phyloP scores from a whole-genome alignment of 192 early-diverging fungal species.

The Jimgerdemannia flammicorona region DNA sequence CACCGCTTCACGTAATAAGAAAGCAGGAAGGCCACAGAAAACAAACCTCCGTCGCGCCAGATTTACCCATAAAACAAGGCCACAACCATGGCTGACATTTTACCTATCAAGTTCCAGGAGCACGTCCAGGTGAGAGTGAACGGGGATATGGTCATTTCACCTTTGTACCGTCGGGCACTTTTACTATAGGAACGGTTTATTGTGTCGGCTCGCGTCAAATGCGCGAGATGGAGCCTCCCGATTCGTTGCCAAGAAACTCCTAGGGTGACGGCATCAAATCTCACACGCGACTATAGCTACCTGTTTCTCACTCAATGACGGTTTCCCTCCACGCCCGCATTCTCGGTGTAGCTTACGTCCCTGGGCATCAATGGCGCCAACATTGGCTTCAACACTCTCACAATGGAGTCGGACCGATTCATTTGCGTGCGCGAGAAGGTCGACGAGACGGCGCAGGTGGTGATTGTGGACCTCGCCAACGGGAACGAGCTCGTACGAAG shows the following conservation, averaged over 20 bases:
- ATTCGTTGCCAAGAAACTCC: background rate
- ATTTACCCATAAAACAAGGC: background rate
- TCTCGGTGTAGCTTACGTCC: slow-evolving; percentile 68
- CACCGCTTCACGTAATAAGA: background rate
- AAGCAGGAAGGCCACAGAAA: background rate
- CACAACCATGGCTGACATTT: slow-evolving; percentile 62
- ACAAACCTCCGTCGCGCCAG: background rate
- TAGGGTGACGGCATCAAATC: background rate
- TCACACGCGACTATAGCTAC: background rate
- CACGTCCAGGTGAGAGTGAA: slow-evolving; percentile 79
- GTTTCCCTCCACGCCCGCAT: background rate
- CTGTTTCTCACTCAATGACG: too few species aligned
- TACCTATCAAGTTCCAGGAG: slow-evolving; percentile 96
- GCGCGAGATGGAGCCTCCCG: background rate
- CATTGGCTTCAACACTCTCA: slow-evolving; percentile 97
- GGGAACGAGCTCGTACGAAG: slow-evolving; percentile 77
- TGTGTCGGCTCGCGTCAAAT: background rate
- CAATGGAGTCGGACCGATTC: slow-evolving; percentile 97
- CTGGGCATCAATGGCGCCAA: slow-evolving; percentile 87
- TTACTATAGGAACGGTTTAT: background rate
- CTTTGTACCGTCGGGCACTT: background rate
- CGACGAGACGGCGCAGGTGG: slow-evolving; percentile 83
- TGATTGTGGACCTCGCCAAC: slow-evolving; percentile 92
- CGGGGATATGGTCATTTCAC: background rate
- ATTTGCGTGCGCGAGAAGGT: slow-evolving; percentile 95